A percentile compares a stretch with the other conserved stretches of the same genome.
phyloP scores from a whole-genome alignment of 805 yeast species.

The Blastobotrys robertii region DNA sequence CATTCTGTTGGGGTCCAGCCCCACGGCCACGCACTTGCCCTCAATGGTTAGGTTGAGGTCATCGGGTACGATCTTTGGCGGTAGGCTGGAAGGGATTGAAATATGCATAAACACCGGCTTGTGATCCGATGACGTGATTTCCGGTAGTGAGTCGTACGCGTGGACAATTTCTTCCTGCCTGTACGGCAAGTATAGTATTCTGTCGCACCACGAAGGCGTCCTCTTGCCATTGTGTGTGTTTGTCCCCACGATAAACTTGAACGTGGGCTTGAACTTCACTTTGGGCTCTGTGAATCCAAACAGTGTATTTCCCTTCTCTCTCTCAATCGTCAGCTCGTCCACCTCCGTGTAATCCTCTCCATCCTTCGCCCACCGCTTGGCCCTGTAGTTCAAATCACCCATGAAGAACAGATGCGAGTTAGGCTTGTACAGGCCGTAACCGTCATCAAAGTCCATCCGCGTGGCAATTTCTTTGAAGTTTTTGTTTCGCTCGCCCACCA shows the following conservation, averaged over 20 bases:
- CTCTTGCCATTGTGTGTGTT: slow-evolving; percentile 45
- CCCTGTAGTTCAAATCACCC: slow-evolving; percentile 84
- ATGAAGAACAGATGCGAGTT: slow-evolving; percentile 53
- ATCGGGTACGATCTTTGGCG: slow-evolving; percentile 2
- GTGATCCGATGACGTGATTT: slow-evolving; percentile 61
- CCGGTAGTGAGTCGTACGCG: slow-evolving; percentile 41
- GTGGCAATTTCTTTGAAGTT: slow-evolving; percentile 43
- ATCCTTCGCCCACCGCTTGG: slow-evolving; percentile 26
- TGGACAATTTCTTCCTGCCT: slow-evolving; percentile 23
- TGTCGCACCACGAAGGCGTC: slow-evolving; percentile 84
- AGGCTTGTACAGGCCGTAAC: slow-evolving; percentile 42
- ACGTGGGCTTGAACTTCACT: slow-evolving; percentile 70
- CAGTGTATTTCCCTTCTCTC: slow-evolving; percentile 35
- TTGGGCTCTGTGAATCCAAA: slow-evolving; percentile 56
- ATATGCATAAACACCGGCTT: slow-evolving; percentile 54
- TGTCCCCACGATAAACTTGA: slow-evolving; percentile 49
- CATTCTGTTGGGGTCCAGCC: background rate
- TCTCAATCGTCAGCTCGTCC: slow-evolving; percentile 44
- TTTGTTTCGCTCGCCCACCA: slow-evolving; percentile 40
- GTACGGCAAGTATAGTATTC: slow-evolving; percentile 54
- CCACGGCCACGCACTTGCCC: background rate
- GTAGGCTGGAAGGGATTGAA: slow-evolving; percentile 8
- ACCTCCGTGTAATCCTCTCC: slow-evolving; percentile 8
- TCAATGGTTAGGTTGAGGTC: background rate
- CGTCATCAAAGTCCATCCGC: slow-evolving; percentile 50